These are phyloP conservation scores for Corchorus capsularis DNA, from an alignment of 345 rosid genomes.

Conservation along the genomic window DNA sequence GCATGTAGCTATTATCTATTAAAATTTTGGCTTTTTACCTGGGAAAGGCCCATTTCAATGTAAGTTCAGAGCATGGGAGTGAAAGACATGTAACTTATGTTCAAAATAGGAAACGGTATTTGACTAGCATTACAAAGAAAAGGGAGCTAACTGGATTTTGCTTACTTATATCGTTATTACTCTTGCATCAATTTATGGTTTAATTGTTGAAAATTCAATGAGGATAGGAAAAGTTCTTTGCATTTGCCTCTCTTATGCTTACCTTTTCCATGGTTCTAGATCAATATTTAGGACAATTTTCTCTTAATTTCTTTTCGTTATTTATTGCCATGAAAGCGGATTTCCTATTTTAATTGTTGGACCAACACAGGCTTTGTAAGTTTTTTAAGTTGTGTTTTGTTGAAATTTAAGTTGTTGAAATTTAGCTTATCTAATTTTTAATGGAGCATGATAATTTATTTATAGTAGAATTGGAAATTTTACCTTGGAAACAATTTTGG, in stretches of 20 bases:
- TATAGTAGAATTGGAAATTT: not conserved
- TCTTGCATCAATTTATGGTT: not conserved
- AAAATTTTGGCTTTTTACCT: conserved; percentile 4
- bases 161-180: not conserved
- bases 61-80: not conserved
- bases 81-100: not conserved
- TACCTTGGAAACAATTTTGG: not conserved
- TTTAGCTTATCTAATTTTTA: not conserved
- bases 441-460: not conserved
- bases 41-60: not conserved
- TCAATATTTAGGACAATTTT: not conserved
- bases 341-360: not conserved
- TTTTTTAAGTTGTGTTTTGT: conserved; percentile 1
- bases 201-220: not conserved
- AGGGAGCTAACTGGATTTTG: conserved; percentile 5
- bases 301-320: not conserved
- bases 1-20: not conserved
- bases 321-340: not conserved
- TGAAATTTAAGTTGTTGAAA: not conserved
- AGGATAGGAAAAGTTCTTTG: not conserved
- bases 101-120: not conserved
- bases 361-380: not conserved
- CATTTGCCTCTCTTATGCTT: not conserved
- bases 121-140: not conserved
- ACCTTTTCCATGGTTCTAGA: not conserved